Evolutionary conservation across 768 basidiomycete genomes (phyloP), one percentile per base, ranked within the genome.

Genomic region (Calocybe cyanea): DNA sequence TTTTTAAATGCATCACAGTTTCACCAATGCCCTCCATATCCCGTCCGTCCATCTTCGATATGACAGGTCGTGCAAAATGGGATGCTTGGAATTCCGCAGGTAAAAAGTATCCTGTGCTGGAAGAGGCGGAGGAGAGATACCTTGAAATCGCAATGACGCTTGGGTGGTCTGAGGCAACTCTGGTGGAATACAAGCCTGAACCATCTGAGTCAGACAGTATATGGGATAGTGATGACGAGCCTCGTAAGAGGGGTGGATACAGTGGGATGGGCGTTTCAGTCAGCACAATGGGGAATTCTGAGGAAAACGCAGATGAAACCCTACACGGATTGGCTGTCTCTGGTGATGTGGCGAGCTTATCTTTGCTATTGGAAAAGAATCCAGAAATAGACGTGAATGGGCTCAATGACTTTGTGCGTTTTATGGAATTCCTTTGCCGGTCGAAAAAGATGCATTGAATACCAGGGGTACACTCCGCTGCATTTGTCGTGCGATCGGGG

Each of bases 401-500:
- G 30, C 61, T 65, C 30, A 90, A 94, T 49, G 80, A 85, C 68
- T 87, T 77, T 69, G 92, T 93, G 62, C 63, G 84, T 66, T 35
- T 33, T 38, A 8, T 8, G 17, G 14, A n/a, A 50, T 13, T 36
- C 14, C 36, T 14, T 21, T n/a, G 35, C 20, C 33, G 42, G 15
- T 44, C 35, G 43, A 48, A n/a, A n/a, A n/a, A 15, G 8, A 31
- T 20, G 32, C n/a, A n/a, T 10, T 30, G n/a, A 19, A 37, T 45
- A 41, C 38, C 56, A 96, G 93, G 92, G 90, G 28, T 92, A 92
- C 61, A 89, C 92, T 0, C 76, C 92, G 7, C 65, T 96, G 15
- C 93, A 96, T 56, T 72, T 94, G 0, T 92, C 93, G 4, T 80
- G 83, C 20, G 93, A 96, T 62, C 72, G 92, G 57, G 93, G 93